Conservation (phyloP, 2,329 filamentous ascomycete genomes). For the Penicillium nordicum region DNA sequence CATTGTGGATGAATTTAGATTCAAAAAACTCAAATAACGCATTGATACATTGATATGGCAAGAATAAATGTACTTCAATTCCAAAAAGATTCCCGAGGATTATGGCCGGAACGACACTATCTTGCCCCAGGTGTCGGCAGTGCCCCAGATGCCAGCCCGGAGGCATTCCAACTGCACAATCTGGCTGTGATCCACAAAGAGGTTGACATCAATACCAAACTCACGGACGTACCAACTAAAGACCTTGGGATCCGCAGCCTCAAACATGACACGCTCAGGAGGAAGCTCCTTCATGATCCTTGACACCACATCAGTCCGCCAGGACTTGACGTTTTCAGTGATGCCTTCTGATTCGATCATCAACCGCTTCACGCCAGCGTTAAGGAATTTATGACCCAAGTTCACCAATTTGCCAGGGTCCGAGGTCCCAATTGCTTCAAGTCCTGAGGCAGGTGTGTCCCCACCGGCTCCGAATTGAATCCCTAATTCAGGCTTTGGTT, state of each 20-base stretch:
- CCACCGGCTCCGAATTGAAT: constrained; percentile 58
- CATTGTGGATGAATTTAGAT: neutral
- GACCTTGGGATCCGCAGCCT: constrained; percentile 54
- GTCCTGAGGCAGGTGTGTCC: constrained; percentile 48
- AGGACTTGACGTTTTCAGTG: constrained; percentile 54
- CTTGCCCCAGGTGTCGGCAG: constrained; percentile 55
- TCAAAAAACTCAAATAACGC: neutral
- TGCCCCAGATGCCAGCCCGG: constrained; percentile 54
- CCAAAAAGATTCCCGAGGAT: neutral
- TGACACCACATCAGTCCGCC: constrained; percentile 56
- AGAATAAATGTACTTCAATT: neutral
- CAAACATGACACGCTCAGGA: constrained; percentile 55
- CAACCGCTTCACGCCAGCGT: constrained; percentile 52
- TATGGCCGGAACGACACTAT: constrained; percentile 40
- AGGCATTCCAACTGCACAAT: constrained; percentile 55
- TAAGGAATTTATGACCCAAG: constrained; percentile 50
- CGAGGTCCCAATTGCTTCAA: constrained; percentile 49
- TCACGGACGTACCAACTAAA: constrained; percentile 58
- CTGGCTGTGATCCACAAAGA: constrained; percentile 58
- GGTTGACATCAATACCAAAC: constrained; percentile 56
- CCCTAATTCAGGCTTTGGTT: constrained; percentile 54
- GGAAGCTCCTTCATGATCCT: constrained; percentile 52
- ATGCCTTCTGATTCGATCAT: constrained; percentile 62
- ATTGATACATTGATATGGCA: neutral
- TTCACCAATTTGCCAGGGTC: constrained; percentile 51